Base-by-base conservation (phyloP, 768 basidiomycete species). In the Mycena vulgaris region DNA sequence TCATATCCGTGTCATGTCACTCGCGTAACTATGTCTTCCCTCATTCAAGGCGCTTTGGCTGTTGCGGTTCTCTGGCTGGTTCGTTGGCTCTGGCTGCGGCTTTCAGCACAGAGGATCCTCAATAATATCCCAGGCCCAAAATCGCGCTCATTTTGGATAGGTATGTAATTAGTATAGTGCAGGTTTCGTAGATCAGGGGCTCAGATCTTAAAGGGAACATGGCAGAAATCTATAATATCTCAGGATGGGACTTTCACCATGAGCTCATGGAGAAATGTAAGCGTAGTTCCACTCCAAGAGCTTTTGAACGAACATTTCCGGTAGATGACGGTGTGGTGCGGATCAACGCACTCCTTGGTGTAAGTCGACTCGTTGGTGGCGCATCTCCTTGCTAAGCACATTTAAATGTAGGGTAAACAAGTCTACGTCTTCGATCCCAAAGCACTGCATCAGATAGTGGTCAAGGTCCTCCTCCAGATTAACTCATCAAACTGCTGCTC, bases 351-450 rank as follows among this genome's bases (percentile, higher is more conserved):
- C 28, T 71, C 10, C 45, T 77, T 33, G 75, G 74, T 21, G 74
- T 74, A 69, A 14, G 68, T 64, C 9, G 3, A 11, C 9, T 17
- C 27, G 8, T 30, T 21, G 21, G 10, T 27, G 31, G 17, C 33
- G n/a, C 5, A 9, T 5, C 16, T 23, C 14, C 19, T 35, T n/a
- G 30, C 35, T n/a, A n/a, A 53, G 17, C 17, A 35, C 14, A n/a
- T 52, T 49, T 19, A n/a, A n/a, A n/a, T n/a, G 13, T 51, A 81
- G 80, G 71, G 74, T 45, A 75, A 74, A 30, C 73, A 76, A 37
- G 66, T 84, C 1, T 81, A 79, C 63, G 77, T 83, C n/a, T 75
- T 49, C 75, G 83, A 84, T 59, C 80, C 83, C 0, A 75, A 74
- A 37, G 81, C 82, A 0, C 42, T 83, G 28, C 78, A 83, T 23